These are phyloP conservation scores for Epichloe coenophiala DNA, from an alignment of 2,329 filamentous ascomycete genomes.

Conservation along the genomic window DNA sequence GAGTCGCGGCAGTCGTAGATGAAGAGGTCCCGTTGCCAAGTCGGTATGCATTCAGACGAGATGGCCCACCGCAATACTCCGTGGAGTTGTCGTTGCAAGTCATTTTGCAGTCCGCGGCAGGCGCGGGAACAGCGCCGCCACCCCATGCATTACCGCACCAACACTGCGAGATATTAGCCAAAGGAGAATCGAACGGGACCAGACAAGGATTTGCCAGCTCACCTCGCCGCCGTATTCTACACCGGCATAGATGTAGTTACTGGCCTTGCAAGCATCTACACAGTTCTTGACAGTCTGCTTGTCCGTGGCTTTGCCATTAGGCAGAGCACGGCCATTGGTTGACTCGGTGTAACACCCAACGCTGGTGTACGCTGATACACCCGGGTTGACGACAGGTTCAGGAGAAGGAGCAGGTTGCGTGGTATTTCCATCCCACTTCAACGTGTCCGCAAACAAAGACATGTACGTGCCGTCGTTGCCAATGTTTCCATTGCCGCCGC, in stretches of 20 bases:
- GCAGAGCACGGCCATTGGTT: constrained; percentile 18
- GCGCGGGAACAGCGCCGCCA: constrained; percentile 15
- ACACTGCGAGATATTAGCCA: constrained; percentile 13
- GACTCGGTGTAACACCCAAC: constrained; percentile 27
- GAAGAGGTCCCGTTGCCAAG: constrained; percentile 11
- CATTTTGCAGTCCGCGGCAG: constrained; percentile 20
- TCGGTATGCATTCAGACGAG: constrained; percentile 23
- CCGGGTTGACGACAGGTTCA: constrained; percentile 23
- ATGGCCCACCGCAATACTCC: constrained; percentile 22
- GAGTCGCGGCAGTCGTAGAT: constrained; percentile 14
- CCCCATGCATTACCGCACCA: constrained; percentile 21
- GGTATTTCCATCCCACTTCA: constrained; percentile 16
- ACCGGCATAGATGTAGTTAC: constrained; percentile 18
- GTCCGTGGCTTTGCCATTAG: constrained; percentile 11
- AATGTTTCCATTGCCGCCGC: constrained; percentile 34
- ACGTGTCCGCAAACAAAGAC: constrained; percentile 31
- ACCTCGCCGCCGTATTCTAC: constrained; percentile 27
- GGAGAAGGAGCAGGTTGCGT: constrained; percentile 10
- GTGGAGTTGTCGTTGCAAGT: constrained; percentile 22
- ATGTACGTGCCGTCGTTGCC: constrained; percentile 26
- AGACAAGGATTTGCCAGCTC: constrained; percentile 1
- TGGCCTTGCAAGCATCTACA: constrained; percentile 18
- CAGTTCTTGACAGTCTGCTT: constrained; percentile 21
- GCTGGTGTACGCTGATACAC: constrained; percentile 20
- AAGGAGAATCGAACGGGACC: not conserved